Conservation (phyloP, 2,329 filamentous ascomycete genomes). For the Thielaviopsis ethacetica region DNA sequence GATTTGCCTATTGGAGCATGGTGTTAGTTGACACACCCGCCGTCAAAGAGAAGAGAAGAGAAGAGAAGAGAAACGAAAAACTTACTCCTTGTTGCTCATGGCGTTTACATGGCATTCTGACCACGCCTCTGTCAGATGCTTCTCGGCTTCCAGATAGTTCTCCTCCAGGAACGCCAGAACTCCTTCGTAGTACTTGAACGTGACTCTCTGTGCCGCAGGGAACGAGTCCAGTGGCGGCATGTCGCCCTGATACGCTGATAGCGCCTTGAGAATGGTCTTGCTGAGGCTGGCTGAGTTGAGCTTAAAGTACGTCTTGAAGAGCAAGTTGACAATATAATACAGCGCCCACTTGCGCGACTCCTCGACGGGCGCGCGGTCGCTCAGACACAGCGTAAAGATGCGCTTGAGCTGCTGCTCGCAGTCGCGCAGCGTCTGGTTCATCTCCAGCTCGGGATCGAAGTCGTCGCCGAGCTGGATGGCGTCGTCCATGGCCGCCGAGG, state of each 20-base stretch:
- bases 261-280: constrained; percentile 73
- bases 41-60: neutral
- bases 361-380: constrained; percentile 67
- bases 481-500: constrained; percentile 31
- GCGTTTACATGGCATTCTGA: constrained; percentile 60
- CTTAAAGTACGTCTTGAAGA: constrained; percentile 98
- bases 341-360: constrained; percentile 96
- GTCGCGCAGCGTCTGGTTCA: constrained; percentile 77
- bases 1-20: constrained; percentile 35
- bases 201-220: constrained; percentile 79
- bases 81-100: constrained; percentile 64
- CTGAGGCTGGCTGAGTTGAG: constrained; percentile 79
- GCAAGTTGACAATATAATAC: constrained; percentile 82
- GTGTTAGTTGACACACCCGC: too few species aligned
- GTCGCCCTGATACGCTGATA: constrained; percentile 61
- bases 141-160: constrained; percentile 73
- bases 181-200: constrained; percentile 91
- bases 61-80: constrained; percentile 9
- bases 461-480: constrained; percentile 45
- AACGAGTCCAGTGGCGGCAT: constrained; percentile 68
- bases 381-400: constrained; percentile 80
- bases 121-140: constrained; percentile 66
- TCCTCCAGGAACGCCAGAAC: constrained; percentile 91
- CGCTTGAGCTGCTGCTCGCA: constrained; percentile 80
- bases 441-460: constrained; percentile 57